Base-by-base conservation (phyloP, 2,329 filamentous ascomycete genomes). In the Phialophora tarda region DNA sequence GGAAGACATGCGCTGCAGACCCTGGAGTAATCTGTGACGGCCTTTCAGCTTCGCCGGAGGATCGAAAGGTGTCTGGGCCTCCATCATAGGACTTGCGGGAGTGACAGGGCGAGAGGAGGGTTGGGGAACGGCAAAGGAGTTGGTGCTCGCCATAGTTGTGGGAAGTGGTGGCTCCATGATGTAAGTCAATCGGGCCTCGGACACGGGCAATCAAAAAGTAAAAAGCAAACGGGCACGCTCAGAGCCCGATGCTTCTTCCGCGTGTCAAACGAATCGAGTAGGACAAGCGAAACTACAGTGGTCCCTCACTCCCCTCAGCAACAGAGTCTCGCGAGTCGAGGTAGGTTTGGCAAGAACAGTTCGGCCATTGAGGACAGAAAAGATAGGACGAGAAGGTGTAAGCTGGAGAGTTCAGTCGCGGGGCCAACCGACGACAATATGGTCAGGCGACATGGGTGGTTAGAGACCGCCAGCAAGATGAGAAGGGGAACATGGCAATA, bases 1-100 rank as follows among this genome's bases (percentile, higher is more conserved):
- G 0, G 92, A 96, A 11, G 91, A 89, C 74, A 96, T 94, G 65
- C 91, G 89, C 69, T 94, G 89, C 57, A 96, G 84, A 34, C 89
- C 87, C 69, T 88, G 88, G 21, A 96, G 81, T 38, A 96, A 78
- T 66, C 89, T 87, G 73, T 89, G 87, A 55, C 90, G 86, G 61
- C 87, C 85, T 76, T 89, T 92, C 64, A 86, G 82, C 78, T 89
- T 92, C 28, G 81, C 82, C 2, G 78, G 79, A 47, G 77, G 78
- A 32, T 79, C 79, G 58, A 69, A 69, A 41, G 75, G 78, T 17
- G 68, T 69, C n/a, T 65, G 60, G 11, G 65, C 68, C 53, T 69
- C 64, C 34, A 78, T 76, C 57, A 73, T 68, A 50, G 78, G 75
- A 63, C 74, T 80, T 23, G 69, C 72, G 5, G 79, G 76, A 14